Conservation (phyloP, 2,329 filamentous ascomycete species). For the Niveomyces coronatus region DNA sequence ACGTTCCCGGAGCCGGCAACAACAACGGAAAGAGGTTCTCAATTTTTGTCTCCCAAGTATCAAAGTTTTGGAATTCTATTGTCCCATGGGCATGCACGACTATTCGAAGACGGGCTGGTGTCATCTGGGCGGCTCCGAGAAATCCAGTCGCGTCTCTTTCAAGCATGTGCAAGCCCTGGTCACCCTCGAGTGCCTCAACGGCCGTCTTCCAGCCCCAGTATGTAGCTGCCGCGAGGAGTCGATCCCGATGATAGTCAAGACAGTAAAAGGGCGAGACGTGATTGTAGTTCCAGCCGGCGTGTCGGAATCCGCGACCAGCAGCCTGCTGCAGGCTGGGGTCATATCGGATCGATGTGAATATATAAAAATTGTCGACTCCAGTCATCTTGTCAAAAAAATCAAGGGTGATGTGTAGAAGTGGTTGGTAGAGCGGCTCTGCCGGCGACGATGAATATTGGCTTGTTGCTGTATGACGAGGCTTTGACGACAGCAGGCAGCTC, state of each 20-base stretch:
- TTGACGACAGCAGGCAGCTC: no score
- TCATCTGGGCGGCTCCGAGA: conserved; percentile 23
- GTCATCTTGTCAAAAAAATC: no score
- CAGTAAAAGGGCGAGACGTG: conserved; percentile 62
- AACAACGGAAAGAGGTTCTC: conserved; percentile 47
- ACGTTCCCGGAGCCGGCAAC: conserved; percentile 35
- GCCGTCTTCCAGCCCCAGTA: conserved; percentile 46
- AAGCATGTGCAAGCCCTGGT: conserved; percentile 34
- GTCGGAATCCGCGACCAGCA: conserved; percentile 25
- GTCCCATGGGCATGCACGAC: conserved; percentile 40
- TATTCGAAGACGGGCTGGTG: conserved; percentile 42
- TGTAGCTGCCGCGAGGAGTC: conserved; percentile 55
- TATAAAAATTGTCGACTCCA: conserved; percentile 36
- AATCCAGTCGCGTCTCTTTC: conserved; percentile 20
- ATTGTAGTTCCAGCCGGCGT: conserved; percentile 42
- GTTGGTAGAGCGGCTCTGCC: neutral
- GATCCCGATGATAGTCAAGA: conserved; percentile 66
- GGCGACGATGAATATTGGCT: no score
- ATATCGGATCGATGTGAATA: conserved; percentile 65
- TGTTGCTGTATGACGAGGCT: neutral
- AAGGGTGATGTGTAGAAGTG: neutral
- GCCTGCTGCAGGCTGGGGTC: conserved; percentile 46
- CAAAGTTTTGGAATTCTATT: conserved; percentile 31
- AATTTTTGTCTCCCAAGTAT: conserved; percentile 29
- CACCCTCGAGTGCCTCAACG: conserved; percentile 32